These are phyloP conservation scores for Diaporthe sp. DNA, from an alignment of 2,329 filamentous ascomycete species.

Conservation along the genomic window DNA sequence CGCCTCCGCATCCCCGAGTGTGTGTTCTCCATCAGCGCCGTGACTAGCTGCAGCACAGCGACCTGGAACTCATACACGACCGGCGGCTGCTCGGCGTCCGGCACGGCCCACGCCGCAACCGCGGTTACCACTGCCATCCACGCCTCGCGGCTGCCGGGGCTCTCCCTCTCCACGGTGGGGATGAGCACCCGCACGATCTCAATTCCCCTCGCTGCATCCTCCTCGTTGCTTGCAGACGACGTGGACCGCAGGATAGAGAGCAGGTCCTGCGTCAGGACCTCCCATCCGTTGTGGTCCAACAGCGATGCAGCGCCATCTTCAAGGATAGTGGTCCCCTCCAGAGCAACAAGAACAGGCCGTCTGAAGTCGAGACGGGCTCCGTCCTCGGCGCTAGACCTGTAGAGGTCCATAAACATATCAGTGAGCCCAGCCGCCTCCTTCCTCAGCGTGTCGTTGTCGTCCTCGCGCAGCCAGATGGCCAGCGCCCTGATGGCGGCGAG, in stretches of 20 bases:
- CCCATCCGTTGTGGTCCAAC: conserved; percentile 66
- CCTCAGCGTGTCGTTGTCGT: conserved; percentile 71
- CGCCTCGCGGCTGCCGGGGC: conserved; percentile 59
- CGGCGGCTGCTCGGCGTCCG: conserved; percentile 44
- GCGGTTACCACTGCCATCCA: conserved; percentile 69
- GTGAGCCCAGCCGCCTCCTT: conserved; percentile 69
- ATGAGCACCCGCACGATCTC: conserved; percentile 70
- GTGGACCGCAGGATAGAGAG: conserved; percentile 54
- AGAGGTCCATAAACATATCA: conserved; percentile 75
- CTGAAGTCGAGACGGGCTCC: conserved; percentile 64
- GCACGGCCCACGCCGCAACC: conserved; percentile 62
- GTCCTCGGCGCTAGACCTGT: conserved; percentile 53
- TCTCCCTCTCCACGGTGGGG: conserved; percentile 62
- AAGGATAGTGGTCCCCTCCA: conserved; percentile 68
- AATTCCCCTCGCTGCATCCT: conserved; percentile 60
- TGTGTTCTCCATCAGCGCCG: conserved; percentile 62
- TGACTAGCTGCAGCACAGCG: conserved; percentile 67
- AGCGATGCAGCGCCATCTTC: conserved; percentile 62
- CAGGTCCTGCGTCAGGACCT: conserved; percentile 64
- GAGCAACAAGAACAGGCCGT: conserved; percentile 67
- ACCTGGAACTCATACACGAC: conserved; percentile 63
- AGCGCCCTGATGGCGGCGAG: conserved; percentile 69
- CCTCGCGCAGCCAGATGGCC: conserved; percentile 77
- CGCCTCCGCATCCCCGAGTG: conserved; percentile 61
- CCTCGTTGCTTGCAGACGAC: conserved; percentile 43